These are phyloP conservation scores for Wallemia mellicola DNA, from an alignment of 1,284 basidiomycete species.

Conservation along the genomic window DNA sequence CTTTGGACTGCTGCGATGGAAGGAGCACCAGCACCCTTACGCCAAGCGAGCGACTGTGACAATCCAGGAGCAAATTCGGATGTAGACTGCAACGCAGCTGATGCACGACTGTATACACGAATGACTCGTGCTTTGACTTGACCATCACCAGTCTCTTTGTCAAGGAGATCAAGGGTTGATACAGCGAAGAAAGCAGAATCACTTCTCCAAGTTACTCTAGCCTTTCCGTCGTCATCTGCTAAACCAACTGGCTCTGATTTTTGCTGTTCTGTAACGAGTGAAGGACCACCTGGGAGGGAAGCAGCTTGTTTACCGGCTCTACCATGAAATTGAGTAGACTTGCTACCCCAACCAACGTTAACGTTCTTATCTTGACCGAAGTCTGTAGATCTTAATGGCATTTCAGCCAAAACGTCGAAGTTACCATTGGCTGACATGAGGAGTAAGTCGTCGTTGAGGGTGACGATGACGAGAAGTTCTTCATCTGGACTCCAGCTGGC, in stretches of 20 bases:
- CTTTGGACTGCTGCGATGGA: slow-evolving; percentile 49
- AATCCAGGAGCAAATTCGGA: slow-evolving; percentile 56
- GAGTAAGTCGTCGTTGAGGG: slow-evolving; percentile 48
- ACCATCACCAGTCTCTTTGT: slow-evolving; percentile 5
- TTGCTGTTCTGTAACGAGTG: slow-evolving; percentile 15
- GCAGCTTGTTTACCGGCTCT: slow-evolving; percentile 72
- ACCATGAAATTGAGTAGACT: slow-evolving; percentile 90
- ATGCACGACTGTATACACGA: slow-evolving; percentile 9
- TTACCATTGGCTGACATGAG: slow-evolving; percentile 44
- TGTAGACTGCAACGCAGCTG: slow-evolving; percentile 48
- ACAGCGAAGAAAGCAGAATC: slow-evolving; percentile 71
- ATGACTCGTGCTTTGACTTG: slow-evolving; percentile 18
- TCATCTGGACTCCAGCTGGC: slow-evolving; percentile 80
- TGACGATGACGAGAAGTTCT: slow-evolving; percentile 44
- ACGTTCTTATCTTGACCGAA: slow-evolving; percentile 78
- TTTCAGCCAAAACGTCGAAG: slow-evolving; percentile 65
- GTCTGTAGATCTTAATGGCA: slow-evolving; percentile 33
- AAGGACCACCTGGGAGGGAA: slow-evolving; percentile 19
- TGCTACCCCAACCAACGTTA: slow-evolving; percentile 92
- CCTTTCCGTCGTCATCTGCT: slow-evolving; percentile 36
- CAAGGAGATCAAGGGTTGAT: slow-evolving; percentile 28
- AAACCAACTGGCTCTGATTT: slow-evolving; percentile 5
- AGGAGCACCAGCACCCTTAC: slow-evolving; percentile 42
- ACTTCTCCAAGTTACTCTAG: slow-evolving; percentile 70
- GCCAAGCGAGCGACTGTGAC: slow-evolving; percentile 53